Conservation (phyloP, 129 eudicot genomes). For the Oenanthe sinensis region DNA sequence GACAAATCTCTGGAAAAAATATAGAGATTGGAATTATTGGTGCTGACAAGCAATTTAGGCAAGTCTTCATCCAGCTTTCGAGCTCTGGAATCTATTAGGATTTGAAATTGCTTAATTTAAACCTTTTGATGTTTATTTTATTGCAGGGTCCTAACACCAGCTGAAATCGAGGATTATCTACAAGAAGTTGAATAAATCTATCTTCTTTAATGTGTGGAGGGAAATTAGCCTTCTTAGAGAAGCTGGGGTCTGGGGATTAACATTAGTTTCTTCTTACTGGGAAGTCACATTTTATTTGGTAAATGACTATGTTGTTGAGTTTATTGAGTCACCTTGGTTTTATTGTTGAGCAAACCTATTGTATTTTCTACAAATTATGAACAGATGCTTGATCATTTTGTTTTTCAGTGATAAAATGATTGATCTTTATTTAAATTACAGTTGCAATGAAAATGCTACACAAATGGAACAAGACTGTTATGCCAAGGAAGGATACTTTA, state of each 20-base stretch:
- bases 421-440: background rate
- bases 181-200: constrained; percentile 72
- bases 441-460: background rate
- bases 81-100: background rate
- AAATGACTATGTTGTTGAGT: background rate
- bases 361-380: background rate
- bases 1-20: constrained; percentile 88
- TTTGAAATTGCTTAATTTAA: background rate
- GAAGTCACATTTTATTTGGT: background rate
- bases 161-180: constrained; percentile 86
- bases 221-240: background rate
- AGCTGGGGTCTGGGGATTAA: background rate
- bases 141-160: constrained; percentile 80
- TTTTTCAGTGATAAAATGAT: background rate
- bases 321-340: background rate
- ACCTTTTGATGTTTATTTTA: background rate
- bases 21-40: constrained; percentile 94
- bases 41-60: constrained; percentile 71
- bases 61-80: constrained; percentile 7
- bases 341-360: background rate
- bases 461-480: background rate
- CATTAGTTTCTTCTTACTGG: background rate
- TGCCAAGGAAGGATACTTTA: too few species aligned
- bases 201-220: background rate
- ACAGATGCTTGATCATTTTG: background rate